Base-by-base conservation (phyloP, 169 alveolate genomes). In the Plasmodium coatneyi region DNA sequence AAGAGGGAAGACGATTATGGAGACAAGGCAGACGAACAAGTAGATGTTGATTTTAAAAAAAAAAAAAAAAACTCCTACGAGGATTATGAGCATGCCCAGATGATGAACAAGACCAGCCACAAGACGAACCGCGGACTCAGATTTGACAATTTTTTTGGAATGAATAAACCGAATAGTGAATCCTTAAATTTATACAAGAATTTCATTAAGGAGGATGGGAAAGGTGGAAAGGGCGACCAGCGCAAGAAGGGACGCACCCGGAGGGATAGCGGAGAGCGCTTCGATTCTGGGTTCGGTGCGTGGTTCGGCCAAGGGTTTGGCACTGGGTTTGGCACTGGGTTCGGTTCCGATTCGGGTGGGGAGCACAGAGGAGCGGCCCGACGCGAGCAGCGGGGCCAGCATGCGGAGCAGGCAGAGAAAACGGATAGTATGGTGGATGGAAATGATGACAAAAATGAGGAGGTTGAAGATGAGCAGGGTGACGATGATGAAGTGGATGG, bases 101-200 rank as follows among this genome's bases (percentile, higher is more conserved):
- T 76, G 46, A 7, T 34, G 30, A 49, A n/a, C 25, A 49, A 54
- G 46, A 14, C 14, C 28, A 76, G 80, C 52, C 34, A 36, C n/a
- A 28, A 52, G 5, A 60, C 14, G 5, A 36, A 19, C 7, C 41
- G 49, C 2, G 30, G 32, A 19, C 66, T 25, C n/a, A 86, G 43
- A n/a, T 16, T 83, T n/a, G 92, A 83, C 19, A 70, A 32, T 71
- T 83, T 83, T 30, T 83, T 83, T 25, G 83, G 83, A 14, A 7
- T 83, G 1, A 39, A 83, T 46, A 83, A 83, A 22, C 49, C 28
- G 28, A 83, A 71, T 43, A 83, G 71, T 71, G 92, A 83, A 19
- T 56, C 70, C 4, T 43, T 83, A 30, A 30, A 28, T 19, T 66
- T 83, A 71, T 46, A 83, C 41, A 49, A 22, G 4, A 83, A 16